phyloP scores from a whole-genome alignment of 495 filamentous ascomycete genomes.

The Aspergillus diversus region DNA sequence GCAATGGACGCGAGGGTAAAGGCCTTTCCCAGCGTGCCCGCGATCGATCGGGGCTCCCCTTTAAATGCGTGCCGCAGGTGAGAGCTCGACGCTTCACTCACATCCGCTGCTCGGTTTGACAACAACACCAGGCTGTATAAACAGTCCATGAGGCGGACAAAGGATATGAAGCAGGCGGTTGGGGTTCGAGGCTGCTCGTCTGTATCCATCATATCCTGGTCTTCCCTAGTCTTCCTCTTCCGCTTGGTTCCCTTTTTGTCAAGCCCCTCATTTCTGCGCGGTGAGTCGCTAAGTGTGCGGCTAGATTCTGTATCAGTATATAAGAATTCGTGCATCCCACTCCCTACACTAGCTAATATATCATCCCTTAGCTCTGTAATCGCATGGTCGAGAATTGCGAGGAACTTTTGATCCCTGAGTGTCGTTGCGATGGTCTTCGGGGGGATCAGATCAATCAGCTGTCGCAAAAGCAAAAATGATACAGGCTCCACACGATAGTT shows the following conservation, averaged over 20 bases:
- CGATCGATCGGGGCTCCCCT: slow-evolving; percentile 50
- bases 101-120: slow-evolving; percentile 29
- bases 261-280: slow-evolving; percentile 27
- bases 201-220: slow-evolving; percentile 40
- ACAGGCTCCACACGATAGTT: slow-evolving; percentile 47
- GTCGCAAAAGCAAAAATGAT: slow-evolving; percentile 53
- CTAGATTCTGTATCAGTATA: slow-evolving; percentile 43
- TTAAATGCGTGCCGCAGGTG: slow-evolving; percentile 56
- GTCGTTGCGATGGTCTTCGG: slow-evolving; percentile 50
- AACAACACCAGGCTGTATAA: slow-evolving; percentile 39
- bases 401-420: slow-evolving; percentile 55
- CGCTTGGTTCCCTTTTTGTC: slow-evolving; percentile 51
- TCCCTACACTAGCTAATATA: slow-evolving; percentile 36
- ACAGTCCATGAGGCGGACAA: slow-evolving; percentile 44
- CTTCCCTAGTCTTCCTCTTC: slow-evolving; percentile 41
- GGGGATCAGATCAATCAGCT: slow-evolving; percentile 51
- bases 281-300: slow-evolving; percentile 44
- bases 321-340: slow-evolving; percentile 27
- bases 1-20: slow-evolving; percentile 42
- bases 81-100: slow-evolving; percentile 49
- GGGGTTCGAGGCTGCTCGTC: slow-evolving; percentile 41
- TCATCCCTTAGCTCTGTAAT: slow-evolving; percentile 44
- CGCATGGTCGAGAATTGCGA: slow-evolving; percentile 44
- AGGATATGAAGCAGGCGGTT: slow-evolving; percentile 45
- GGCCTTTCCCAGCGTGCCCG: slow-evolving; percentile 47